Evolutionary conservation across 495 filamentous ascomycete species (phyloP).

Genomic region (Patellaria atrata): DNA sequence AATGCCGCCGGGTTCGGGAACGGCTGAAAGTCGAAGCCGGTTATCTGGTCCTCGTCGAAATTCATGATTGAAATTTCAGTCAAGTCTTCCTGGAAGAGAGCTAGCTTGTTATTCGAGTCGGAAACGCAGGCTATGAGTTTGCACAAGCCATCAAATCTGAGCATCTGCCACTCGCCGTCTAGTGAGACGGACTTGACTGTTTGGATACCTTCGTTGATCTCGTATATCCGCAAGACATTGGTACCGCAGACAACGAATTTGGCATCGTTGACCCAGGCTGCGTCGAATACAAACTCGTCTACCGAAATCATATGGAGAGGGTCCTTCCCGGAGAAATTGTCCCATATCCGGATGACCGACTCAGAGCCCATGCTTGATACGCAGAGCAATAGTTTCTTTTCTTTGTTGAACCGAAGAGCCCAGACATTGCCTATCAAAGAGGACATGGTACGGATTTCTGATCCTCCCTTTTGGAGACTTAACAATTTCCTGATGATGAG

Average conservation of each 20-base stretch:
- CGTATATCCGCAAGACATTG: slow-evolving; percentile 13
- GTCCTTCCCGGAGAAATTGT: slow-evolving; percentile 9
- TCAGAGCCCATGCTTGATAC: slow-evolving; percentile 14
- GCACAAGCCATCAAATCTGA: slow-evolving; percentile 15
- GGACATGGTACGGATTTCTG: slow-evolving; percentile 9
- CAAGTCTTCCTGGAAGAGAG: slow-evolving; percentile 7
- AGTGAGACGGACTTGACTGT: slow-evolving; percentile 3
- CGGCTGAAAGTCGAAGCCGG: slow-evolving; percentile 13
- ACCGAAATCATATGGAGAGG: slow-evolving; percentile 12
- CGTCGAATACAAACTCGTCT: slow-evolving; percentile 18
- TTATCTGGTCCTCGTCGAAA: slow-evolving; percentile 8
- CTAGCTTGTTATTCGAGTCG: background rate
- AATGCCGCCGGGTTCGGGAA: background rate
- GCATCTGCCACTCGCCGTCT: slow-evolving; percentile 13
- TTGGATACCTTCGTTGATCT: slow-evolving; percentile 3
- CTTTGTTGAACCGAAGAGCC: slow-evolving; percentile 12
- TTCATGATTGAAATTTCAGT: slow-evolving; percentile 4
- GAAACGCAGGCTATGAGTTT: slow-evolving; percentile 16
- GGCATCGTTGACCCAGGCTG: slow-evolving; percentile 17
- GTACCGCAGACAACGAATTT: slow-evolving; percentile 20
- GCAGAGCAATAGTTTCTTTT: slow-evolving; percentile 7
- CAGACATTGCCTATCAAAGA: slow-evolving; percentile 12
- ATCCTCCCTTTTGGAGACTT: slow-evolving; percentile 9
- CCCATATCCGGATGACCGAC: slow-evolving; percentile 13
- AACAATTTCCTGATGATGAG: slow-evolving; percentile 12